Conservation (phyloP, 495 filamentous ascomycete species). For the Tuber aestivum region DNA sequence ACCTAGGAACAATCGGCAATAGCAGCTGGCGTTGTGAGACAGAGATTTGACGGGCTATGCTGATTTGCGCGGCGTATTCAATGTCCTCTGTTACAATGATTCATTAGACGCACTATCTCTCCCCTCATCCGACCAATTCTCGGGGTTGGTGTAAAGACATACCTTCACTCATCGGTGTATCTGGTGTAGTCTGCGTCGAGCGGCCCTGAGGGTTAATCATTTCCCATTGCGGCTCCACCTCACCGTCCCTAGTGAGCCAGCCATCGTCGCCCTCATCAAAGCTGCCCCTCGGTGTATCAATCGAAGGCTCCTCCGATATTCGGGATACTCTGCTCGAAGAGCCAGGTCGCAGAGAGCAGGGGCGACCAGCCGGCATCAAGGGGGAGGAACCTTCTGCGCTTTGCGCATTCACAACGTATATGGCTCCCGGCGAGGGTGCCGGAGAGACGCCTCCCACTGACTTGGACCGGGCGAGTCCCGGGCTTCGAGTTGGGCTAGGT, state of each 20-base stretch:
- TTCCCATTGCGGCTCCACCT: constrained; percentile 37
- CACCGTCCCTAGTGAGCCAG: constrained; percentile 29
- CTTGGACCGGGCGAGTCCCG: constrained; percentile 25
- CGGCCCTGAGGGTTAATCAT: constrained; percentile 28
- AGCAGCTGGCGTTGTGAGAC: constrained; percentile 37
- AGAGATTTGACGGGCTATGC: constrained; percentile 39
- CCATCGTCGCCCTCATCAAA: constrained; percentile 40
- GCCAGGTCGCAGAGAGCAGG: constrained; percentile 6
- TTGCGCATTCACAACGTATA: constrained; percentile 28
- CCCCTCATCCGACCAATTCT: not conserved
- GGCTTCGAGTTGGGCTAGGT: constrained; percentile 13
- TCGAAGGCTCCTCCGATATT: constrained; percentile 37
- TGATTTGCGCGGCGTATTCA: constrained; percentile 37
- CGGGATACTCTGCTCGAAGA: constrained; percentile 32
- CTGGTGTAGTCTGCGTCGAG: not conserved
- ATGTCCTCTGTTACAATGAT: constrained; percentile 25
- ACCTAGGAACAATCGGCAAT: constrained; percentile 37
- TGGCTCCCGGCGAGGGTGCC: constrained; percentile 16
- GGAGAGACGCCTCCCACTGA: constrained; percentile 16
- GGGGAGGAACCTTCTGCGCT: not conserved
- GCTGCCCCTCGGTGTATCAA: constrained; percentile 37
- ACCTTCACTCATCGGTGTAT: constrained; percentile 35
- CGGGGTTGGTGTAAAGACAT: not conserved
- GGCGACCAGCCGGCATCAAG: constrained; percentile 11
- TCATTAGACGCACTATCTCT: constrained; percentile 9